A percentile compares a stretch with the other conserved stretches of the same genome.
These are phyloP conservation scores for Talaromyces sp. DNA, from an alignment of 2,329 filamentous ascomycete species.

Conservation along the genomic window DNA sequence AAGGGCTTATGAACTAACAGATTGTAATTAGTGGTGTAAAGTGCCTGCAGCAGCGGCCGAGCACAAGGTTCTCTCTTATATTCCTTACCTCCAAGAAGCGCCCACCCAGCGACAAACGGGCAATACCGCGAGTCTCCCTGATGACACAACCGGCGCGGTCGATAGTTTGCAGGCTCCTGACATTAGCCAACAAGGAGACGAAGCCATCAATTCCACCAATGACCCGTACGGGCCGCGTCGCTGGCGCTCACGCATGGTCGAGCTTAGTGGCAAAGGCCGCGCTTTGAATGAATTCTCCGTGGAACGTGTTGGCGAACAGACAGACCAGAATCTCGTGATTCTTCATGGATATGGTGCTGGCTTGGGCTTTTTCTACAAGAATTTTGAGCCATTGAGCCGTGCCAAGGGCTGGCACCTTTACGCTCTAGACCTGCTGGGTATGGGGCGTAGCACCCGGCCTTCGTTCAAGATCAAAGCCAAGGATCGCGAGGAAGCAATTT, in stretches of 20 bases:
- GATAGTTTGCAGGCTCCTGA: slow-evolving; percentile 32
- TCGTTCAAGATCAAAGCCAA: slow-evolving; percentile 81
- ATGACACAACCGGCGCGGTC: slow-evolving; percentile 20
- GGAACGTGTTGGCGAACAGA: slow-evolving; percentile 71
- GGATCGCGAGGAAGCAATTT: slow-evolving; percentile 70
- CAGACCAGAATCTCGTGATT: slow-evolving; percentile 87
- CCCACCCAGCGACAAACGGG: slow-evolving; percentile 64
- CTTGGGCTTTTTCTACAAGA: slow-evolving; percentile 96
- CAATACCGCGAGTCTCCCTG: slow-evolving; percentile 25
- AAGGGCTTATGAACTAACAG: neutral
- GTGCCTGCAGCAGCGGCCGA: slow-evolving; percentile 80
- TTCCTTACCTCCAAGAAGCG: slow-evolving; percentile 73
- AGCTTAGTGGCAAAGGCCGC: slow-evolving; percentile 77
- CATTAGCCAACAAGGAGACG: slow-evolving; percentile 37
- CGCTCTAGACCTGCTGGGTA: slow-evolving; percentile 89
- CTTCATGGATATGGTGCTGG: slow-evolving; percentile 95
- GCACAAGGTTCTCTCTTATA: slow-evolving; percentile 77
- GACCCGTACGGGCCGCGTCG: slow-evolving; percentile 81
- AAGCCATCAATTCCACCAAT: slow-evolving; percentile 44
- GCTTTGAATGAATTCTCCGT: slow-evolving; percentile 90
- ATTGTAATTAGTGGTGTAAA: slow-evolving; percentile 64
- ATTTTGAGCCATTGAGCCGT: slow-evolving; percentile 83
- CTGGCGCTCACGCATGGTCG: slow-evolving; percentile 82
- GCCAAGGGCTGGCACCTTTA: slow-evolving; percentile 80
- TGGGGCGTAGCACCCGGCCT: slow-evolving; percentile 83